A percentile compares a stretch with the other conserved stretches of the same genome.
Conservation (phyloP, 352 stramenopile genomes). For the Pythium aristosporum region DNA sequence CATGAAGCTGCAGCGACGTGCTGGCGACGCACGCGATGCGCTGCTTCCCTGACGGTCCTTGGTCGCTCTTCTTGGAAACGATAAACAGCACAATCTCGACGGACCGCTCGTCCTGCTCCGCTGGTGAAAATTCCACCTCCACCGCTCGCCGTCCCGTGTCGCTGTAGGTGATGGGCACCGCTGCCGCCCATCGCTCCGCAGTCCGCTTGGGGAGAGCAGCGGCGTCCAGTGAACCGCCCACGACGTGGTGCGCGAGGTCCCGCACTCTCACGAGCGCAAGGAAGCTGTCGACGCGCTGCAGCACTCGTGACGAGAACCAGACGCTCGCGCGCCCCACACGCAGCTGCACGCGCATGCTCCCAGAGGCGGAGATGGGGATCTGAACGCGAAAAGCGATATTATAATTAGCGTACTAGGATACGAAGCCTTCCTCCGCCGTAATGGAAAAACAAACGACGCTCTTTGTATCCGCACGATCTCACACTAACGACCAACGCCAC, state of each 20-base stretch:
- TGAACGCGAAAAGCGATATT: background rate
- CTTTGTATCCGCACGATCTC: background rate
- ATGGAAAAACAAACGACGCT: no score
- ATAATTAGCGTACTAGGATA: background rate
- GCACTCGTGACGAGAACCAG: conserved; percentile 36
- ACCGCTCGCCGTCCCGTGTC: background rate
- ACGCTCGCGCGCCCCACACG: conserved; percentile 36
- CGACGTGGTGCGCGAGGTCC: conserved; percentile 9
- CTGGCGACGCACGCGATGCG: conserved; percentile 37
- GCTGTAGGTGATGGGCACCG: conserved; percentile 4
- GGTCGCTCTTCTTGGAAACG: conserved; percentile 12
- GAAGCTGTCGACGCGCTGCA: conserved; percentile 37
- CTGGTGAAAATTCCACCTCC: background rate
- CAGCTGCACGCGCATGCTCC: conserved; percentile 35
- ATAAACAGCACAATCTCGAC: conserved; percentile 43
- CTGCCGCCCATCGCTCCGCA: background rate
- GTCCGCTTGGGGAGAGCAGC: background rate
- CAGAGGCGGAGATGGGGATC: background rate
- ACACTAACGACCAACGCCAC: background rate
- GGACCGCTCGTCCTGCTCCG: background rate
- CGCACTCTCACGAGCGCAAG: conserved; percentile 41
- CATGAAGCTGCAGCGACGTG: conserved; percentile 32
- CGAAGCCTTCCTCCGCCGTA: background rate
- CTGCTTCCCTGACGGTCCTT: conserved; percentile 14
- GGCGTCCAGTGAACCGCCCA: background rate